Conservation (phyloP, 768 basidiomycete genomes). For the Lenzites betulinus region DNA sequence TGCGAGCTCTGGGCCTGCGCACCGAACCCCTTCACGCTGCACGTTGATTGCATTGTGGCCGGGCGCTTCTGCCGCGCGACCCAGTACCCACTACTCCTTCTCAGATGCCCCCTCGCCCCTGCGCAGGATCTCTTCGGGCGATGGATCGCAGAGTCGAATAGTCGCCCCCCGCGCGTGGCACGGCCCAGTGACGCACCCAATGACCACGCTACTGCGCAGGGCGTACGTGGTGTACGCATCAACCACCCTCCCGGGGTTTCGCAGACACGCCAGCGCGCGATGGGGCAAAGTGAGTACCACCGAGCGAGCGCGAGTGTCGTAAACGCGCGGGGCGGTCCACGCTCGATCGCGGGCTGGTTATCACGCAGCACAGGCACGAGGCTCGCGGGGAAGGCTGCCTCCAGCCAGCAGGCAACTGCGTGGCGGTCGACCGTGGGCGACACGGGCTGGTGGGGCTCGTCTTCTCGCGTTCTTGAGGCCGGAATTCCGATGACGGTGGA, state of each 20-base stretch:
- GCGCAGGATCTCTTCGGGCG: neutral
- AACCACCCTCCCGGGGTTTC: neutral
- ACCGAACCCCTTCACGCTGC: neutral
- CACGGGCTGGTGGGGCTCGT: slow-evolving; percentile 1
- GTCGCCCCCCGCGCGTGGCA: neutral
- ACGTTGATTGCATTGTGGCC: neutral
- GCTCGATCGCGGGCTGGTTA: slow-evolving; percentile 13
- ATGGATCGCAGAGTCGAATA: neutral
- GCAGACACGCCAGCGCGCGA: neutral
- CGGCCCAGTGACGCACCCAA: neutral
- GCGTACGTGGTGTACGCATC: neutral
- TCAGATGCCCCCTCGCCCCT: neutral
- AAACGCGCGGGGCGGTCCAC: neutral
- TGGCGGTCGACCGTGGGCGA: slow-evolving; percentile 10
- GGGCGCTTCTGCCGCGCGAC: neutral
- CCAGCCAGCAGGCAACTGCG: slow-evolving; percentile 15
- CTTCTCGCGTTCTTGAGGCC: slow-evolving; percentile 1
- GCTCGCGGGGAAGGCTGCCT: slow-evolving; percentile 7
- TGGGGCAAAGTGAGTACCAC: slow-evolving; percentile 1
- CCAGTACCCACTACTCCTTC: neutral
- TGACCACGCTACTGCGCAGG: neutral
- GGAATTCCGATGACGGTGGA: neutral
- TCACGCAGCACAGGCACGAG: slow-evolving; percentile 20
- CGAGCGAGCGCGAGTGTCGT: neutral
- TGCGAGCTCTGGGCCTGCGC: neutral